Conservation (phyloP, 2,329 filamentous ascomycete genomes). For the Colletotrichum sp. region DNA sequence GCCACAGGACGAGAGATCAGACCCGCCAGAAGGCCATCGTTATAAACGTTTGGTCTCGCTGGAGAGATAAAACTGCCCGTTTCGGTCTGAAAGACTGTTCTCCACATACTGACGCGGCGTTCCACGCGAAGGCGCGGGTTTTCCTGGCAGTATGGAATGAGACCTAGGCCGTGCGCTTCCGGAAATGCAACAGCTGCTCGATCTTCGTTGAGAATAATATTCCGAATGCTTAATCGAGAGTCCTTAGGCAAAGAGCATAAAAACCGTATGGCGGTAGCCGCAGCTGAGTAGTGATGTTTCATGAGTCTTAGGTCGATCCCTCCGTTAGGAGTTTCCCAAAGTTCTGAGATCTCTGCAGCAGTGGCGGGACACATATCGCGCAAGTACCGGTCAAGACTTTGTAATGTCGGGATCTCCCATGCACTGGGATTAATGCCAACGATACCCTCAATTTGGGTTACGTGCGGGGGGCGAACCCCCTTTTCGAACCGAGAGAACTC, state of each 20-base stretch:
- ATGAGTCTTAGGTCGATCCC: not conserved
- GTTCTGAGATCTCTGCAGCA: not conserved
- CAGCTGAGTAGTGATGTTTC: not conserved
- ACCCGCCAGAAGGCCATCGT: too few species aligned
- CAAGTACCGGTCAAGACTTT: not conserved
- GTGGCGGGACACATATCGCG: not conserved
- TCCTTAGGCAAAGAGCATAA: not conserved
- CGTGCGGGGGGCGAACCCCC: too few species aligned
- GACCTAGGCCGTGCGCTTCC: not conserved
- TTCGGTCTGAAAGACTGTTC: not conserved
- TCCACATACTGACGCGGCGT: not conserved
- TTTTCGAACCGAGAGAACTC: not conserved
- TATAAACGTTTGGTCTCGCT: too few species aligned
- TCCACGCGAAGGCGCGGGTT: not conserved
- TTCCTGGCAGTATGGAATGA: not conserved
- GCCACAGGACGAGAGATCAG: not conserved
- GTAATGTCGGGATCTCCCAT: not conserved
- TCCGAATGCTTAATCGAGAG: not conserved
- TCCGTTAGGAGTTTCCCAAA: not conserved
- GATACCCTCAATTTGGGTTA: too few species aligned
- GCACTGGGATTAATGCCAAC: not conserved
- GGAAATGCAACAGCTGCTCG: not conserved
- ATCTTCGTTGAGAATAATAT: not conserved
- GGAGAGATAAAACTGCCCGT: too few species aligned
- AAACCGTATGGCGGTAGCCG: not conserved